phyloP scores from a whole-genome alignment of 192 early-diverging fungal genomes.

The Rhizophagus clarus region DNA sequence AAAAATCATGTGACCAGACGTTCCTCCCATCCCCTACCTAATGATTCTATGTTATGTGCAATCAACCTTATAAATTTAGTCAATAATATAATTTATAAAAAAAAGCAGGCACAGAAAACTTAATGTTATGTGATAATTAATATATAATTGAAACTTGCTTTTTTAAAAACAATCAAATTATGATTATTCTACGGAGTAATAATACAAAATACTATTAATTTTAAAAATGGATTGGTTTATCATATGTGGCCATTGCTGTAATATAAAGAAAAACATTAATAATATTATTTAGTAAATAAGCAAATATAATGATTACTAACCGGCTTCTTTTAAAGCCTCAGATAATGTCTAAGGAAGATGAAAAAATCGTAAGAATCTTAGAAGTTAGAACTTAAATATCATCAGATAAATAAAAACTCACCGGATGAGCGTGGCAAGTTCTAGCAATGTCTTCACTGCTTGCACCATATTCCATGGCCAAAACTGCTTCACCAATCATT shows the following conservation, averaged over 20 bases:
- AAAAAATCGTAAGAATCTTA: slow-evolving; percentile 1
- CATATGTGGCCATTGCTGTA: slow-evolving; percentile 32
- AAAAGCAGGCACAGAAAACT: background rate
- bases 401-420: slow-evolving; percentile 34
- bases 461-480: slow-evolving; percentile 99
- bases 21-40: too few relatives aligned
- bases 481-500: slow-evolving; percentile 97
- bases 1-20: too few relatives aligned
- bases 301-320: slow-evolving; percentile 4
- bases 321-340: slow-evolving; percentile 99
- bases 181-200: background rate
- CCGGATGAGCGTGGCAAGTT: slow-evolving; percentile 95
- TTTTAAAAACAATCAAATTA: too few relatives aligned
- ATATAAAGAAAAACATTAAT: background rate
- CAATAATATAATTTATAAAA: background rate
- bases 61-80: too few relatives aligned
- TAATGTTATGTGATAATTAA: background rate
- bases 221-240: slow-evolving; percentile 35
- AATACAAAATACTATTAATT: background rate
- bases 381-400: background rate
- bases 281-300: background rate
- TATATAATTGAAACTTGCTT: background rate
- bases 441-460: slow-evolving; percentile 96
- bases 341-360: slow-evolving; percentile 68
- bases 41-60: too few relatives aligned